Evolutionary conservation across 345 rosid species (phyloP), one percentile per base, ranked within the genome.

Genomic region (Salix dunnii): DNA sequence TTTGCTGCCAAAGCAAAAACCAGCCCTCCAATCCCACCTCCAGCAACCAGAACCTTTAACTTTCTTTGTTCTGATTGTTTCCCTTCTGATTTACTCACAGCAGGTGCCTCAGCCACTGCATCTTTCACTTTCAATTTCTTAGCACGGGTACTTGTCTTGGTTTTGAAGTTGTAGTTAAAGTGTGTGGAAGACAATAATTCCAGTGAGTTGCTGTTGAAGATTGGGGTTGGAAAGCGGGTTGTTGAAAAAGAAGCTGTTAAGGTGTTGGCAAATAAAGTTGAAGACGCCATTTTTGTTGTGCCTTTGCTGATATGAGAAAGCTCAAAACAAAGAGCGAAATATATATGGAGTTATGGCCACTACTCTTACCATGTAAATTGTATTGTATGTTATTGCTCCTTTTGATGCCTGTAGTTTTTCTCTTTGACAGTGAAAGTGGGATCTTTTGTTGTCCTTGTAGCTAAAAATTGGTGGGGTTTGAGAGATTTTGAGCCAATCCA

Each of bases 1-100:
- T 87, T 92, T 14, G 97, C 98, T 20, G 99, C 97, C 80, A 96
- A 72, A 16, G 98, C 98, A 72, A 93, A 85, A 46, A 92, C 97
- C 78, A 93, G 68, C 12, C 98, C 99, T 20, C 97, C 97, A 73
- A 93, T 93, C 58, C 97, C 99, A 64, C 93, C 98, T 21, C 97
- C 97, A 18, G 98, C 99, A 6, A 96, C 93, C 60, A 96, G 84
- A 77, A 96, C 65, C 83, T 85, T 85, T 73, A 87, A 63, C 77
- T 90, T 91, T 88, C 81, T 90, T 80, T 80, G 66, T 73, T 77
- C 86, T 17, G 27, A 21, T 7, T 40, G 7, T 31, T 35, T 30
- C 76, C 67, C 68, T 5, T 27, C 40, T 23, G 72, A 49, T 58
- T 75, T 74, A n/a, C 33, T 38, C 61, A 40, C 58, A 65, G 65